These are phyloP conservation scores for Kodamaea sagamina DNA, from an alignment of 805 yeast species.

Conservation along the genomic window DNA sequence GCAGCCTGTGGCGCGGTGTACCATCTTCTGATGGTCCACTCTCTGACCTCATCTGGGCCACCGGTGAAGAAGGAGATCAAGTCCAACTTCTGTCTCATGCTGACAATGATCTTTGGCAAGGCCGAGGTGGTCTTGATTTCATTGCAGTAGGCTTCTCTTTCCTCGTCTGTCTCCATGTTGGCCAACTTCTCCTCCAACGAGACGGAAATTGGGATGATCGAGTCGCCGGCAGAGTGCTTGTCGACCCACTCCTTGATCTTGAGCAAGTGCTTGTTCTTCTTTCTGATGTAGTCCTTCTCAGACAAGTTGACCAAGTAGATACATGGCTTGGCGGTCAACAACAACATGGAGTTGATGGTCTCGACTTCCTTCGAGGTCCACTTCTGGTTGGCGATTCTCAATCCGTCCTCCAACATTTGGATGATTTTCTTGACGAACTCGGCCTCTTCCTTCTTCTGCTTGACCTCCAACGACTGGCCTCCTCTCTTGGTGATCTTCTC, in stretches of 20 bases:
- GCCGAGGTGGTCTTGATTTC: slow-evolving; percentile 73
- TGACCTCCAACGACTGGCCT: slow-evolving; percentile 86
- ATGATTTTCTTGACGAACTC: slow-evolving; percentile 73
- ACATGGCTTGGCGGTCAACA: slow-evolving; percentile 94
- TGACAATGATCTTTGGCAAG: slow-evolving; percentile 78
- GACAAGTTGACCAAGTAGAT: slow-evolving; percentile 89
- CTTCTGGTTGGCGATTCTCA: slow-evolving; percentile 80
- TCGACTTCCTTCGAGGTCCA: slow-evolving; percentile 95
- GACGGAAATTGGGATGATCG: slow-evolving; percentile 91
- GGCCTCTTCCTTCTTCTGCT: slow-evolving; percentile 84
- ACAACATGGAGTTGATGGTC: slow-evolving; percentile 77
- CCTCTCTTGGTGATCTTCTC: slow-evolving; percentile 83
- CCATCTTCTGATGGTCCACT: slow-evolving; percentile 94
- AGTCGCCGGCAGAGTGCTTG: slow-evolving; percentile 76
- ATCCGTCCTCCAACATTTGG: slow-evolving; percentile 75
- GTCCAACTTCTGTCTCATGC: slow-evolving; percentile 84
- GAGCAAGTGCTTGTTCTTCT: slow-evolving; percentile 82
- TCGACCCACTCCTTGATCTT: slow-evolving; percentile 91
- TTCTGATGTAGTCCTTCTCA: slow-evolving; percentile 83
- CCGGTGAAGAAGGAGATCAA: slow-evolving; percentile 94
- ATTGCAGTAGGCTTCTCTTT: slow-evolving; percentile 75
- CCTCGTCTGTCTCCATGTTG: slow-evolving; percentile 80
- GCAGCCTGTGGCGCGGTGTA: slow-evolving; percentile 98
- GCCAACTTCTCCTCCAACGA: slow-evolving; percentile 90
- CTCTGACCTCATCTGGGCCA: slow-evolving; percentile 95